phyloP scores from a whole-genome alignment of 352 stramenopile genomes.

The Globisporangium barbulae region DNA sequence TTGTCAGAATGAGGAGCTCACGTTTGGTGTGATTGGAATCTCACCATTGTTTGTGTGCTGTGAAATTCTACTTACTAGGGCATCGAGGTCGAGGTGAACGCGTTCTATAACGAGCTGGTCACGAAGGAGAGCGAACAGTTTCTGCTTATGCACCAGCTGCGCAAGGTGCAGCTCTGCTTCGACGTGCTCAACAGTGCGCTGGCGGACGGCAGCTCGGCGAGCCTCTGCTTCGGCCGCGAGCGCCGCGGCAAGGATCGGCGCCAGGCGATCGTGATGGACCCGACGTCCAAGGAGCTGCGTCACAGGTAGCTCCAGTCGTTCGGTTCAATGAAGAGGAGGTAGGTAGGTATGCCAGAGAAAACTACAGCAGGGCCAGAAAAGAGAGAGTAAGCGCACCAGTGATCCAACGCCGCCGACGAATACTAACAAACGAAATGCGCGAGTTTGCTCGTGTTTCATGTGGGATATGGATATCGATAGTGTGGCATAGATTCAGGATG shows the following conservation, averaged over 20 bases:
- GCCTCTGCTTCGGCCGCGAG: constrained; percentile 52
- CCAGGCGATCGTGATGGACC: constrained; percentile 64
- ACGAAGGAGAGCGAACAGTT: constrained; percentile 37
- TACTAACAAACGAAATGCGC: not conserved
- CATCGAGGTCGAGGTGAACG: constrained; percentile 77
- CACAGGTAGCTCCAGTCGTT: constrained; percentile 33
- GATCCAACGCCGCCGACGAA: not conserved
- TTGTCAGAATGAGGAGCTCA: not conserved
- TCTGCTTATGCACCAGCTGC: constrained; percentile 69
- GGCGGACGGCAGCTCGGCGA: constrained; percentile 24
- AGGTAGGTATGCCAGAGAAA: not conserved
- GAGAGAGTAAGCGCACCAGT: not conserved
- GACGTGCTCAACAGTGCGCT: constrained; percentile 45
- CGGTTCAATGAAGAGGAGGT: not conserved
- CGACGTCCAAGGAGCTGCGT: constrained; percentile 51
- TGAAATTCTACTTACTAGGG: constrained; percentile 30
- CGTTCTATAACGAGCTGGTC: constrained; percentile 60
- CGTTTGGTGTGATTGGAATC: constrained; percentile 1
- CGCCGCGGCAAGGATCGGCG: constrained; percentile 71
- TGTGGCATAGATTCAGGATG: too few relatives aligned
- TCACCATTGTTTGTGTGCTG: not conserved
- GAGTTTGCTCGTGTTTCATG: too few relatives aligned
- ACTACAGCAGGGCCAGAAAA: not conserved
- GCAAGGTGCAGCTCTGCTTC: constrained; percentile 64
- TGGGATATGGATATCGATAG: too few relatives aligned